Percentiles rank a stretch among this genome's conserved stretches.
Evolutionary conservation across 768 basidiomycete genomes (phyloP).

Genomic region (Russula compacta): DNA sequence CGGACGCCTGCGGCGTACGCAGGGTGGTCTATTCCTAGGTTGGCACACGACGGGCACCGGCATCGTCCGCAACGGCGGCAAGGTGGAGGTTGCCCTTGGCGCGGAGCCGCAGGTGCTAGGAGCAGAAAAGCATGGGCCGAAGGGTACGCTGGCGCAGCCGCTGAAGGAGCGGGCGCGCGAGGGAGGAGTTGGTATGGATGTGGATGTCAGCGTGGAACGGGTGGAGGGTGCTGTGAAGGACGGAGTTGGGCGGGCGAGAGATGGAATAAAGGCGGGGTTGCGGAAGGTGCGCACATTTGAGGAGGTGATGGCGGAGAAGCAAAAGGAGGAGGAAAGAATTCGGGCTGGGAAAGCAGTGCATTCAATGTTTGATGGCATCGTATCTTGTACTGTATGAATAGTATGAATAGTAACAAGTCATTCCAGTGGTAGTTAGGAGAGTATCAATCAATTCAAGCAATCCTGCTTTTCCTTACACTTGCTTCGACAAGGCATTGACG

Average conservation of each 20-base stretch:
- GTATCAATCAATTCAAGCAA: no score
- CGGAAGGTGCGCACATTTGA: constrained; percentile 27
- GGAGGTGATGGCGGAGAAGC: constrained; percentile 28
- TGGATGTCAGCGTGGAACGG: constrained; percentile 24
- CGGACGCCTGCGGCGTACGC: constrained; percentile 41
- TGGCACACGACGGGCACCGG: constrained; percentile 58
- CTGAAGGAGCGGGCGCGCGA: constrained; percentile 29
- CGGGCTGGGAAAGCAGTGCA: constrained; percentile 32
- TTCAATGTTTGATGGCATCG: constrained; percentile 25
- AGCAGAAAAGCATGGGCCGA: constrained; percentile 59
- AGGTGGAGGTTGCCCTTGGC: constrained; percentile 50
- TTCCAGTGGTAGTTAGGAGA: no score
- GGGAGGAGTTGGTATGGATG: constrained; percentile 21
- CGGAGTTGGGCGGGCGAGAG: constrained; percentile 22
- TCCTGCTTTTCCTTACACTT: no score
- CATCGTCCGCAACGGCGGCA: constrained; percentile 35
- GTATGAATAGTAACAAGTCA: no score
- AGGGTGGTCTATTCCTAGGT: constrained; percentile 31
- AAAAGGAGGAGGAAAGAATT: constrained; percentile 25
- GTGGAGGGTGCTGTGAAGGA: constrained; percentile 22
- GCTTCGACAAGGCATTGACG: no score
- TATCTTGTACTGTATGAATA: not conserved
- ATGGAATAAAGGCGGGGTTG: constrained; percentile 24
- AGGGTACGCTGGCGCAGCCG: constrained; percentile 43
- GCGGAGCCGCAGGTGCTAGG: constrained; percentile 65